A percentile compares a stretch with the other conserved stretches of the same genome.
phyloP scores from a whole-genome alignment of 225 moss, liverwort and hornwort species.

The Pleurozium schreberi region DNA sequence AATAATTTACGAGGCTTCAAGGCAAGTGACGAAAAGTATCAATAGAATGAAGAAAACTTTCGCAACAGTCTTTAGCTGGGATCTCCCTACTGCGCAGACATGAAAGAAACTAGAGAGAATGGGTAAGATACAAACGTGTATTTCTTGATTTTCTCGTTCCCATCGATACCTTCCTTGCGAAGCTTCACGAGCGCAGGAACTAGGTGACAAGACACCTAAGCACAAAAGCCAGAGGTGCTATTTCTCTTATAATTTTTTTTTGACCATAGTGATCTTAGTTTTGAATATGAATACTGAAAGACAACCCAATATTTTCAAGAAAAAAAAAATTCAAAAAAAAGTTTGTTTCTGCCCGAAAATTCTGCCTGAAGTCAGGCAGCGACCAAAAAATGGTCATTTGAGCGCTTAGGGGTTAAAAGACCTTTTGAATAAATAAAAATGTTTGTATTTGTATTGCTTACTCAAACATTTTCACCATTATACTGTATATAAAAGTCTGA shows the following conservation, averaged over 20 bases:
- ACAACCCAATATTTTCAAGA: too few species aligned
- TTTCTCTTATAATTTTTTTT: too few species aligned
- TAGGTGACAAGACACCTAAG: conserved; percentile 77
- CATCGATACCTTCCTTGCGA: conserved; percentile 94
- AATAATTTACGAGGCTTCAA: neutral
- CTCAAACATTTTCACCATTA: neutral
- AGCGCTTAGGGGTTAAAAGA: too few species aligned
- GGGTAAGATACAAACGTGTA: conserved; percentile 57
- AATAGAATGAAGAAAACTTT: neutral
- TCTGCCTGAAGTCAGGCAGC: too few species aligned
- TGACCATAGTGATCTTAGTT: too few species aligned
- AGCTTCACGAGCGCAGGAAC: conserved; percentile 78
- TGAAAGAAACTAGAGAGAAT: neutral
- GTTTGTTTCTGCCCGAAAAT: too few species aligned
- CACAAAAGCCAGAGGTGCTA: conserved; percentile 2
- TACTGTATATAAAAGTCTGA: too few species aligned
- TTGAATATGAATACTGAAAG: too few species aligned
- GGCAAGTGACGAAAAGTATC: neutral
- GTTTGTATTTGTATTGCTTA: neutral
- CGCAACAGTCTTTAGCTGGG: neutral
- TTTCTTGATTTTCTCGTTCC: conserved; percentile 89
- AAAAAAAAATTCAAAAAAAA: too few species aligned
- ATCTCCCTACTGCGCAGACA: neutral
- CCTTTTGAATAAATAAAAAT: neutral
- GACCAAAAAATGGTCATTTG: too few species aligned